Conservation (phyloP, 1,284 basidiomycete genomes). For the Marasmius fiardii region DNA sequence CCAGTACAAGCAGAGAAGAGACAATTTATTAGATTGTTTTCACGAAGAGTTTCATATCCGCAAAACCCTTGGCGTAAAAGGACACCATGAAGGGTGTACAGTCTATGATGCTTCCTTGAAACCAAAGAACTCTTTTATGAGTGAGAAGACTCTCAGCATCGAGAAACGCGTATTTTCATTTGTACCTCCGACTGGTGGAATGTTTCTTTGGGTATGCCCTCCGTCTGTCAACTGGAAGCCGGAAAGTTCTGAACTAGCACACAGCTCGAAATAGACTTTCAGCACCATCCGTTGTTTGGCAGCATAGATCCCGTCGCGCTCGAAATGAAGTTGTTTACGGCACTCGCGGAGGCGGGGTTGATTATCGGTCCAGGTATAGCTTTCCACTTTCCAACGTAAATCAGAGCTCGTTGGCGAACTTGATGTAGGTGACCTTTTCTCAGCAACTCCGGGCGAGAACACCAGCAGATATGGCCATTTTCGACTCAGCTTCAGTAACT, state of each 20-base stretch:
- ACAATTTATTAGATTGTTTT: constrained; percentile 58
- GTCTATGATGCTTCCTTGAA: constrained; percentile 42
- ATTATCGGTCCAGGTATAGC: constrained; percentile 52
- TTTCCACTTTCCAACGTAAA: background rate
- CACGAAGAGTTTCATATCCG: constrained; percentile 49
- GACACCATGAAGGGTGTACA: constrained; percentile 35
- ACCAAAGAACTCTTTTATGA: constrained; percentile 19
- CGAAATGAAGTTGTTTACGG: constrained; percentile 53
- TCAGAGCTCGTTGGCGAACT: background rate
- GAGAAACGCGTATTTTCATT: constrained; percentile 55
- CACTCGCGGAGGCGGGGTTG: constrained; percentile 58
- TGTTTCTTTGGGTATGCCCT: constrained; percentile 62
- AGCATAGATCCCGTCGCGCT: constrained; percentile 39
- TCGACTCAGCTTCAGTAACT: constrained; percentile 60
- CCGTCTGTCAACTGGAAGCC: background rate
- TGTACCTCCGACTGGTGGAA: constrained; percentile 67
- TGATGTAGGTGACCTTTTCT: constrained; percentile 44
- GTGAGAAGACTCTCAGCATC: constrained; percentile 37
- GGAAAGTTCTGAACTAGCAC: background rate
- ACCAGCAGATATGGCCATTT: constrained; percentile 48
- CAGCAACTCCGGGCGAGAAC: constrained; percentile 31
- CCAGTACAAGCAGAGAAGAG: constrained; percentile 56
- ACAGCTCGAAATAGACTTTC: constrained; percentile 64
- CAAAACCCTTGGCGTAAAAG: constrained; percentile 23
- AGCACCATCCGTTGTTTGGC: constrained; percentile 50